Evolutionary conservation across 2,329 filamentous ascomycete genomes (phyloP).

Genomic region (Microdochium paspali): DNA sequence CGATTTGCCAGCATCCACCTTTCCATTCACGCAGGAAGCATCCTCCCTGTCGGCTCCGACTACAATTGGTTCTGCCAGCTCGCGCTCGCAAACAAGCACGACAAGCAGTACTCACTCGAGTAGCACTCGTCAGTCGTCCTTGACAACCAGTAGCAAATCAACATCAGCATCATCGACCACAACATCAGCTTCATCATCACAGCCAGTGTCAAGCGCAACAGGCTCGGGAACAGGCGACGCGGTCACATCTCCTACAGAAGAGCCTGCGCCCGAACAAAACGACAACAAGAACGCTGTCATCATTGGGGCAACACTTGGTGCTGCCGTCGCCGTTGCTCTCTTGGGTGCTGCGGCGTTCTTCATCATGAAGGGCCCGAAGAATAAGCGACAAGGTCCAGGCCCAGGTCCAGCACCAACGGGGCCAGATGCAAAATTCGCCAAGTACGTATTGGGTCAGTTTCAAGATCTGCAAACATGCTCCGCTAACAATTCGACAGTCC

Average conservation of each 20-base stretch:
- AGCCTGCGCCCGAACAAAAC: constrained; percentile 8
- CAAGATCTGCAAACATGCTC: constrained; percentile 7
- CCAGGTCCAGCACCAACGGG: constrained; percentile 24
- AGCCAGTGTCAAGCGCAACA: constrained; percentile 7
- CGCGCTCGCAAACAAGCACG: constrained; percentile 5
- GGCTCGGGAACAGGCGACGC: constrained; percentile 3
- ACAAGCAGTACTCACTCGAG: constrained; percentile 6
- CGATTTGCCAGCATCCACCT: constrained; percentile 26
- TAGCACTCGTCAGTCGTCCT: constrained; percentile 1
- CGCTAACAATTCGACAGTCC: constrained; percentile 8
- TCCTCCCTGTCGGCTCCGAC: constrained; percentile 30
- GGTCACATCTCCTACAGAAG: neutral
- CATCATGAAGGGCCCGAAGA: constrained; percentile 31
- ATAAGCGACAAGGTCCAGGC: constrained; percentile 32
- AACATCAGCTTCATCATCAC: constrained; percentile 5
- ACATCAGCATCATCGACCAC: constrained; percentile 1
- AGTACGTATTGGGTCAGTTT: constrained; percentile 14
- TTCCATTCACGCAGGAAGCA: constrained; percentile 29
- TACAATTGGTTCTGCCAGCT: constrained; percentile 22
- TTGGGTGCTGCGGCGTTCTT: constrained; percentile 31
- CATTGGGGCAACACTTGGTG: constrained; percentile 44
- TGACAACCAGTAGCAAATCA: neutral
- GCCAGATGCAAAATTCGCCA: constrained; percentile 27
- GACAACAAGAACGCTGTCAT: constrained; percentile 35
- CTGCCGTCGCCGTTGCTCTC: constrained; percentile 34